Evolutionary conservation across 2,329 filamentous ascomycete species (phyloP).

Genomic region (Apiospora koreana): DNA sequence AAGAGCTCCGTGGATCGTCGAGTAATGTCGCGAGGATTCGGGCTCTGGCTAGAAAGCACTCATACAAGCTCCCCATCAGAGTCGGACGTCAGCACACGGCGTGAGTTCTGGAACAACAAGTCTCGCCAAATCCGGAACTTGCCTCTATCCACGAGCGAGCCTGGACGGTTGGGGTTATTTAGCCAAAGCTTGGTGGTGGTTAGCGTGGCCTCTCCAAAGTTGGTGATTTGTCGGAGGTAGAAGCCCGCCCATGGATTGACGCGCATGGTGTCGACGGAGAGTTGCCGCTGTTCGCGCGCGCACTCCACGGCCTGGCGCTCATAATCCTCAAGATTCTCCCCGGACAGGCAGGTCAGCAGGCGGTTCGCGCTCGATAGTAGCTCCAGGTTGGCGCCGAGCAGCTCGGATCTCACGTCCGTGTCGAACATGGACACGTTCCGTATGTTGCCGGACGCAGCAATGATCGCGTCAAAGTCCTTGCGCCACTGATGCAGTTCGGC

Average conservation of each 20-base stretch:
- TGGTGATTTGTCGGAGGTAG: constrained; percentile 15
- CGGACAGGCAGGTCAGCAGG: constrained; percentile 11
- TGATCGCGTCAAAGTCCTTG: constrained; percentile 3
- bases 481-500: constrained; percentile 11
- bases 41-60: background rate
- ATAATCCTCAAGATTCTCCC: background rate
- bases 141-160: background rate
- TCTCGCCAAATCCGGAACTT: constrained; percentile 6
- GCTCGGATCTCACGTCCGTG: constrained; percentile 10
- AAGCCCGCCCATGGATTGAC: constrained; percentile 14
- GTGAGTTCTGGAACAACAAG: constrained; percentile 1
- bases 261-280: background rate
- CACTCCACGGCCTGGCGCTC: constrained; percentile 11
- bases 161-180: constrained; percentile 1
- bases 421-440: background rate
- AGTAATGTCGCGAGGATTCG: too few relatives aligned
- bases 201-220: constrained; percentile 10
- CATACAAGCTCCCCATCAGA: background rate
- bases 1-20: too few relatives aligned
- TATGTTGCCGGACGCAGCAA: background rate
- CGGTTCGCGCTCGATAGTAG: constrained; percentile 3
- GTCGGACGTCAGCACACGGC: background rate
- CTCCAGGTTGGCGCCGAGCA: constrained; percentile 11
- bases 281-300: constrained; percentile 1
- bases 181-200: constrained; percentile 9